phyloP scores from a whole-genome alignment of 495 filamentous ascomycete genomes.

The Lasiosphaeria ovina region DNA sequence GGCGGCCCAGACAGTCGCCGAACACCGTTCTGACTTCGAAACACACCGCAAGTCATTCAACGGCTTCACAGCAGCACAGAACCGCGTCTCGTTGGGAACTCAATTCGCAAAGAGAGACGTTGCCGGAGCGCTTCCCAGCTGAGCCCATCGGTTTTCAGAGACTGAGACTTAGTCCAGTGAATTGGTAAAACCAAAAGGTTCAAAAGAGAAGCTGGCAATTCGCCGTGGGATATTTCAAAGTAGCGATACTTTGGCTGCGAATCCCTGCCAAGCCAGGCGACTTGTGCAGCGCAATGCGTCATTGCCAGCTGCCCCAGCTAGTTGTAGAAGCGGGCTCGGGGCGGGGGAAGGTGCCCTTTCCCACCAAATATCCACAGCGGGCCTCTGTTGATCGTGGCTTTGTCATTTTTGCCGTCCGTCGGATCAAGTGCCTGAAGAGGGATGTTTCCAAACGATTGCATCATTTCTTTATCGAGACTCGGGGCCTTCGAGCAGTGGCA shows the following conservation, averaged over 20 bases:
- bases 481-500: no score
- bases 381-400: not conserved
- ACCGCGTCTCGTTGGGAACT: no score
- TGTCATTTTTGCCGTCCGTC: not conserved
- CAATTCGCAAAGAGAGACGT: no score
- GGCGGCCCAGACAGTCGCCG: no score
- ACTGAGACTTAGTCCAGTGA: no score
- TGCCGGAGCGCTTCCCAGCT: no score
- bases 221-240: not conserved
- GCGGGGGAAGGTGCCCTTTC: not conserved
- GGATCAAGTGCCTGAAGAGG: not conserved
- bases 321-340: not conserved
- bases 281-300: not conserved
- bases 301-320: not conserved
- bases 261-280: slow-evolving; percentile 2
- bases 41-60: no score
- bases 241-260: not conserved
- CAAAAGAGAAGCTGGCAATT: no score
- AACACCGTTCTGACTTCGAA: no score
- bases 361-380: not conserved
- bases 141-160: no score
- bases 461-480: not conserved
- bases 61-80: no score
- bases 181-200: no score
- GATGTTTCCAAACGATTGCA: not conserved